Base-by-base conservation (phyloP, 805 yeast species). In the Torulaspora gathmanii region DNA sequence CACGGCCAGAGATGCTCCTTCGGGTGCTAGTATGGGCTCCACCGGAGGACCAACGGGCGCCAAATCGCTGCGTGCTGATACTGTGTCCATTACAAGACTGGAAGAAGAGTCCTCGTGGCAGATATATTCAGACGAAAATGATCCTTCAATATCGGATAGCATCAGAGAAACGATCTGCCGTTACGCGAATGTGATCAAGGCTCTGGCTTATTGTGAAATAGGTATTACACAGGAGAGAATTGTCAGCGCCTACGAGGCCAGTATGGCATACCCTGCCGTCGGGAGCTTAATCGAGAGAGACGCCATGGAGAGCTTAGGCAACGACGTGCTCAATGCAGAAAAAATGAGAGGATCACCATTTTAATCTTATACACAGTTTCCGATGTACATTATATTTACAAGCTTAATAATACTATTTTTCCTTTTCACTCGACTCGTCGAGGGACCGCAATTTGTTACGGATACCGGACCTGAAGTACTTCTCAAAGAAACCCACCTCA, bases 41-140 rank as follows among this genome's bases (percentile, higher is more conserved):
- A 53, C 50, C 43, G 40, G 54, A 5, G 67, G 70, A n/a, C 69
- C 70, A 6, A 56, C 71, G 2, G 71, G 63, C 15, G 54, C 63
- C 1, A 53, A 50, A 19, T 45, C 60, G 8, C 42, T 56, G 29
- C 56, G 55, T 33, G 53, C 61, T 23, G 50, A 85, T 8, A 70
- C 72, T 43, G 84, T 79, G 0, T 71, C 82, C 2, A 86, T 91
- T 42, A 89, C 96, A 10, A 75, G 95, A 54, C 69, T 93, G 38
- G 96, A 90, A 62, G 93, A 86, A 64, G 96, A 90, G 59, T 83
- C 95, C 23, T 84, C 96, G 1, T 83, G 95, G 93, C 95, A 90
- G 61, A 91, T 93, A 33, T 93, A 93, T 69, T 82, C 91, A 42
- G 98, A 95, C 66, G 76, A 77, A 47, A 95, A 93, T 61, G 96